These are phyloP conservation scores for Moringa oleifera DNA, from an alignment of 345 rosid genomes.

Conservation along the genomic window DNA sequence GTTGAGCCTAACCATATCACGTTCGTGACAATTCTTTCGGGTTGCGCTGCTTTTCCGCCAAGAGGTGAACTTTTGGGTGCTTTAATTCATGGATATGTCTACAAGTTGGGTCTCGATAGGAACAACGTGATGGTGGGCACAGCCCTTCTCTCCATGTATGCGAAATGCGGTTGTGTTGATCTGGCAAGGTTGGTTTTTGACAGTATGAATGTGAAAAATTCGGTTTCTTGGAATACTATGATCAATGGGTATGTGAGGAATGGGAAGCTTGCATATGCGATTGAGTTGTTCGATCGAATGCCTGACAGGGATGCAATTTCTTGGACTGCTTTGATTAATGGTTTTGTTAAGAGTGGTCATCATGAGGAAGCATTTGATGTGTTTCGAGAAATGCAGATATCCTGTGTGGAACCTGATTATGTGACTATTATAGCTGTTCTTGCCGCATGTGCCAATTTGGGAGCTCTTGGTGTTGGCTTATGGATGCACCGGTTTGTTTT, in stretches of 20 bases:
- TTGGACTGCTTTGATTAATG: conserved; percentile 77
- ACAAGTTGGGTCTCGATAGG: conserved; percentile 48
- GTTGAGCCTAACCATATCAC: conserved; percentile 66
- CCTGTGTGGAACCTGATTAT: conserved; percentile 49
- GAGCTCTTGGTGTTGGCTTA: conserved; percentile 48
- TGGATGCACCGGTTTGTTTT: conserved; percentile 49
- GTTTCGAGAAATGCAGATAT: conserved; percentile 63
- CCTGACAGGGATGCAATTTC: conserved; percentile 51
- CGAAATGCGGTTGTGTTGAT: conserved; percentile 36
- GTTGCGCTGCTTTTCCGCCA: conserved; percentile 38
- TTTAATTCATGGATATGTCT: conserved; percentile 51
- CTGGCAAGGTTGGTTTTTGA: conserved; percentile 57
- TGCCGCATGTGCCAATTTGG: conserved; percentile 55
- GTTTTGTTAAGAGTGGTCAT: conserved; percentile 47
- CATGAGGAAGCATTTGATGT: conserved; percentile 48
- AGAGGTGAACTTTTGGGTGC: conserved; percentile 35
- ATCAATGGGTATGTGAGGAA: conserved; percentile 54
- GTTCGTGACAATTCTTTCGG: conserved; percentile 45
- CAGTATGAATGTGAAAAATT: conserved; percentile 39
- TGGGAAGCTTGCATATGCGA: conserved; percentile 38
- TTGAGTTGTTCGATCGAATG: conserved; percentile 50
- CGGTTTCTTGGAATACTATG: conserved; percentile 72
- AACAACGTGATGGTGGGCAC: conserved; percentile 65
- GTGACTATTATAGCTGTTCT: conserved; percentile 56
- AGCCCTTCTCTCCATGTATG: conserved; percentile 54